A percentile compares a stretch with the other conserved stretches of the same genome.
These are phyloP conservation scores for Psilocybe tampanensis DNA, from an alignment of 768 basidiomycete genomes.

Conservation along the genomic window DNA sequence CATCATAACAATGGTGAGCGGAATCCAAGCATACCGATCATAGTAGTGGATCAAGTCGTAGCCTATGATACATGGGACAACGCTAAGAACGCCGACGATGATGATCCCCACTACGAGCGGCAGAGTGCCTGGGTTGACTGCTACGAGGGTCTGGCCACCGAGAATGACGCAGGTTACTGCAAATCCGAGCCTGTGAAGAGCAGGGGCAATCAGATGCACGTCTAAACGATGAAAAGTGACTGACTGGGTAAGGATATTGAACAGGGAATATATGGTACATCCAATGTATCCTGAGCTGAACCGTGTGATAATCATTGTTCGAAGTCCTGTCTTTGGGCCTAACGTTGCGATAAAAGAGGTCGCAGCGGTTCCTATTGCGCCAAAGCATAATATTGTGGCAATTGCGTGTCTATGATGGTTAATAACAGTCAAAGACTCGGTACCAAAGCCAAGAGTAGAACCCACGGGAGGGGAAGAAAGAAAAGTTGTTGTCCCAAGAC, in stretches of 20 bases:
- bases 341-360: constrained; percentile 18
- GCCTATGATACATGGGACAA: constrained; percentile 20
- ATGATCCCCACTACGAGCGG: constrained; percentile 14
- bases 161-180: constrained; percentile 18
- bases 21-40: constrained; percentile 19
- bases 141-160: constrained; percentile 17
- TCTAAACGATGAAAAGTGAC: no score
- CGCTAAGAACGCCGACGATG: constrained; percentile 17
- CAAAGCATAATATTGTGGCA: constrained; percentile 19
- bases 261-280: constrained; percentile 16
- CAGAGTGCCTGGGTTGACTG: constrained; percentile 17
- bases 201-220: no score
- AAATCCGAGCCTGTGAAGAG: constrained; percentile 15
- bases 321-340: constrained; percentile 17
- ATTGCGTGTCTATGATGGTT: constrained; percentile 5
- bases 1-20: constrained; percentile 14
- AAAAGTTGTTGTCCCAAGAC: constrained; percentile 17
- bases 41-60: constrained; percentile 19
- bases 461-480: constrained; percentile 14
- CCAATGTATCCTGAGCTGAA: constrained; percentile 21
- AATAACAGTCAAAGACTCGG: neutral
- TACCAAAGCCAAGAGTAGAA: neutral
- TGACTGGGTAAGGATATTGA: constrained; percentile 21
- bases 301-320: constrained; percentile 20
- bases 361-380: constrained; percentile 14